phyloP scores from a whole-genome alignment of 2,329 filamentous ascomycete species.

The Epichloe baconii region DNA sequence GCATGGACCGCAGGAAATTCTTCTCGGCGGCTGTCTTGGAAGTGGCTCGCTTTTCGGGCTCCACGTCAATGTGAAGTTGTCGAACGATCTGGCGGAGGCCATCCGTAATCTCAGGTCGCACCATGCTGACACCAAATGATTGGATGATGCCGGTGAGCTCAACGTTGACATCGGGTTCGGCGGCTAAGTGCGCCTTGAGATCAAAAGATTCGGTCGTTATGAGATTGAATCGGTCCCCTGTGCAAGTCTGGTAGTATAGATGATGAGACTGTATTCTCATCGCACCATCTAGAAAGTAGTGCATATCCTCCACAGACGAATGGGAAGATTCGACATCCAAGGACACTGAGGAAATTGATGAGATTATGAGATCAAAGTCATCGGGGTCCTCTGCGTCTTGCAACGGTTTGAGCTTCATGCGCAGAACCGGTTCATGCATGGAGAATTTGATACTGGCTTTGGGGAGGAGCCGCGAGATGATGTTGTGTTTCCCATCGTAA shows the following conservation, averaged over 20 bases:
- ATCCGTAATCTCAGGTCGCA: constrained; percentile 83
- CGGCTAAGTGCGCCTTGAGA: constrained; percentile 71
- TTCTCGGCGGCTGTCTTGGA: constrained; percentile 38
- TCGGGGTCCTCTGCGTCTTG: constrained; percentile 51
- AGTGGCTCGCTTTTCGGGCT: constrained; percentile 41
- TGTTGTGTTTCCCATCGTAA: constrained; percentile 42
- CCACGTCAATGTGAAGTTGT: constrained; percentile 61
- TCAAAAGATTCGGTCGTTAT: constrained; percentile 82
- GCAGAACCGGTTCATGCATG: constrained; percentile 87
- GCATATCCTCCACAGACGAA: constrained; percentile 65
- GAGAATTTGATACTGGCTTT: constrained; percentile 94
- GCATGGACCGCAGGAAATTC: constrained; percentile 66
- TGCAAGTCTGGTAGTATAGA: constrained; percentile 86
- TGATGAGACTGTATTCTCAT: constrained; percentile 76
- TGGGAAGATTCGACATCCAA: constrained; percentile 95
- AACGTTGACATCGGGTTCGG: constrained; percentile 74
- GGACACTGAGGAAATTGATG: constrained; percentile 84
- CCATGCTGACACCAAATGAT: constrained; percentile 78
- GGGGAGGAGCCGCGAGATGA: constrained; percentile 83
- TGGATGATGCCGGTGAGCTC: constrained; percentile 68
- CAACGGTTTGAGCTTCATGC: constrained; percentile 75
- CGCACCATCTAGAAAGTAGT: constrained; percentile 76
- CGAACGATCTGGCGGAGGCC: constrained; percentile 84
- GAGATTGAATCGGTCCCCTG: constrained; percentile 71
- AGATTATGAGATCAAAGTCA: constrained; percentile 91